Evolutionary conservation across 805 yeast genomes (phyloP), one percentile per base, ranked within the genome.

Genomic region (Maudiozyma bulderi): DNA sequence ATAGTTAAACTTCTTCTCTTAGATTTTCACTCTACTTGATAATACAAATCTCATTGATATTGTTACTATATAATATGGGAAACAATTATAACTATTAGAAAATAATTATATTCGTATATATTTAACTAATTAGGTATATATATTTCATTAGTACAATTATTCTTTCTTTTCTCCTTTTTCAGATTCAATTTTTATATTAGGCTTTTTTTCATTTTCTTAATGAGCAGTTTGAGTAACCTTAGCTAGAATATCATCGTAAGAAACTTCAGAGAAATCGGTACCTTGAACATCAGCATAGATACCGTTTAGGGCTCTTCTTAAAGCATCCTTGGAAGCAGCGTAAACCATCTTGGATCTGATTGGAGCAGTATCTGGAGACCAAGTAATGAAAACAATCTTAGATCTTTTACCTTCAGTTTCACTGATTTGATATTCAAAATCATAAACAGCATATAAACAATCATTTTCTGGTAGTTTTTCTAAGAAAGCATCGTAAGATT

Each of bases 331-430:
- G 52, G 98, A 90, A n/a, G 96, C 81, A 44, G 99, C 98, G 75
- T 90, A 91, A 54, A 91, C 86, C 99, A 93, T 93, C 85, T 93
- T 93, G 61, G 89, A 70, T 76, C 95, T 85, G 64, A 93, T 82
- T 54, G 93, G 88, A 48, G 98, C 96, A 54, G 95, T 87, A 68
- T 93, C 99, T 63, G 99, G 99, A 54, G 97, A 82, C 99, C 99
- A 93, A 58, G 93, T 86, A 75, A 73, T 71, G 74, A 81, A 73
- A 42, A 80, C 74, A 54, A 81, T 76, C 69, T 80, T 82, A 57
- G 82, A 79, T 77, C 95, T 86, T 78, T 88, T 89, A 68, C 99
- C 99, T 72, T 91, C 98, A 61, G 88, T 90, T 47, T 79, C 81
- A 57, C 84, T 80, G 52, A 87, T 74, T 71, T 89, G 95, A 72